phyloP scores from a whole-genome alignment of 2,329 filamentous ascomycete genomes.

The Xylaria sp. region DNA sequence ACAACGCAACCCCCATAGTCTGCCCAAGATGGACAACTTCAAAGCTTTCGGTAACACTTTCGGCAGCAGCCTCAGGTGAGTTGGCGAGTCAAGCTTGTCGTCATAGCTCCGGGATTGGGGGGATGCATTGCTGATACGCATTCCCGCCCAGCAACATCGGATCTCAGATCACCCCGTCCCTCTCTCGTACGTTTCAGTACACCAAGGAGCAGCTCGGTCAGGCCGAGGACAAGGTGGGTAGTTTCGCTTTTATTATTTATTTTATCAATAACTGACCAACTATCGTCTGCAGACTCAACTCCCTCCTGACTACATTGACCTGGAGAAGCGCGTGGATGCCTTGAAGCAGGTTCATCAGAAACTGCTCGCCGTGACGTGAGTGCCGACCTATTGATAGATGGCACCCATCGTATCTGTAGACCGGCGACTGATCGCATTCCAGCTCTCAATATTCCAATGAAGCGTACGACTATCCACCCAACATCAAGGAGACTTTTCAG shows the following conservation, averaged over 20 bases:
- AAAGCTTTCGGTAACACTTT: slow-evolving; percentile 67
- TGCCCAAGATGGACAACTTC: slow-evolving; percentile 63
- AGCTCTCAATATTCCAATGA: slow-evolving; percentile 94
- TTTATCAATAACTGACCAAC: slow-evolving; percentile 6
- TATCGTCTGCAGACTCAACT: slow-evolving; percentile 78
- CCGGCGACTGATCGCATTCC: slow-evolving; percentile 39
- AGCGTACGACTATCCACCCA: slow-evolving; percentile 91
- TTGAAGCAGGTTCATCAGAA: slow-evolving; percentile 97
- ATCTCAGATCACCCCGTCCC: slow-evolving; percentile 89
- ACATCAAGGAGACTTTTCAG: slow-evolving; percentile 97
- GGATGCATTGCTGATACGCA: slow-evolving; percentile 35
- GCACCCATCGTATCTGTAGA: not conserved
- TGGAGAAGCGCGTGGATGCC: slow-evolving; percentile 98
- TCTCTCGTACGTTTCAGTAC: slow-evolving; percentile 93
- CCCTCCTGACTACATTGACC: slow-evolving; percentile 95
- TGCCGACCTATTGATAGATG: slow-evolving; percentile 42
- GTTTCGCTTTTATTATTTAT: slow-evolving; percentile 13
- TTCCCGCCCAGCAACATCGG: slow-evolving; percentile 64
- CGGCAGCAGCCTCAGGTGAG: slow-evolving; percentile 66
- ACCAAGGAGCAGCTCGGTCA: slow-evolving; percentile 97
- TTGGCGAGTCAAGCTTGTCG: slow-evolving; percentile 25
- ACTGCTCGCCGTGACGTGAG: slow-evolving; percentile 94
- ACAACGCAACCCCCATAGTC: slow-evolving; percentile 4
- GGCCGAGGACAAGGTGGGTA: slow-evolving; percentile 86
- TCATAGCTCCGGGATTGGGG: slow-evolving; percentile 33